Base-by-base conservation (phyloP, 345 rosid species). In the Linum usitatissimum region DNA sequence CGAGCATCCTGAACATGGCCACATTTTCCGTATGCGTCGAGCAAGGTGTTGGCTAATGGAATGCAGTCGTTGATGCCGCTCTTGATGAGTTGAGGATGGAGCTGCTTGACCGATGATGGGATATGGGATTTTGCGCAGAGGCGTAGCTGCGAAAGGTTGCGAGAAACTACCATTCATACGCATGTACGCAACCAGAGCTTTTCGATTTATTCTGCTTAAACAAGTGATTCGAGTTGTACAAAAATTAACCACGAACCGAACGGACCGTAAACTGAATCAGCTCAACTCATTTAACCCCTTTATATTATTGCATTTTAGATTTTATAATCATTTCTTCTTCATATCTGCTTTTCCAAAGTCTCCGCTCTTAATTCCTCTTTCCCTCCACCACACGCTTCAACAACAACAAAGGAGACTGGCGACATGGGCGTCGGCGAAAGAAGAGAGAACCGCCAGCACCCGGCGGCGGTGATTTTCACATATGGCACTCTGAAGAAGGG, bases 401-500 rank as follows among this genome's bases (percentile, higher is more conserved):
- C 28, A 23, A 23, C 28, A 23, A 23, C 28, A 23, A 23, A 23
- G 28, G 15, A 64, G 67, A 70, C 72, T 54, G 68, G 65, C 17
- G 2, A 30, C 61, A 76, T 61, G 79, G 66, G 71, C 54, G 61
- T 76, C 10, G 73, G 8, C 38, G 38, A 75, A 30, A 20, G 30
- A 30, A 5, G 63, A 15, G 31, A 13, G 9, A 19, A 18, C 53
- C 20, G 38, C 28, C 63, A 12, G 9, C 23, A 31, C 6, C 54
- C 38, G 6, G 53, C 71, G 2, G 70, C 81, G 42, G 59, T 80
- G 6, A 72, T 90, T 7, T 86, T 90, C 86, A 77, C 94, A 40
- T 90, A 90, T 72, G 96, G 96, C 3, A 90, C 96, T 1, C 70
- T 90, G 9, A 90, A 90, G 66, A 66, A 77, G 19, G 94, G 90